Evolutionary conservation across 1,284 basidiomycete genomes (phyloP), one percentile per base, ranked within the genome.

Genomic region (Leccinum solheimii): DNA sequence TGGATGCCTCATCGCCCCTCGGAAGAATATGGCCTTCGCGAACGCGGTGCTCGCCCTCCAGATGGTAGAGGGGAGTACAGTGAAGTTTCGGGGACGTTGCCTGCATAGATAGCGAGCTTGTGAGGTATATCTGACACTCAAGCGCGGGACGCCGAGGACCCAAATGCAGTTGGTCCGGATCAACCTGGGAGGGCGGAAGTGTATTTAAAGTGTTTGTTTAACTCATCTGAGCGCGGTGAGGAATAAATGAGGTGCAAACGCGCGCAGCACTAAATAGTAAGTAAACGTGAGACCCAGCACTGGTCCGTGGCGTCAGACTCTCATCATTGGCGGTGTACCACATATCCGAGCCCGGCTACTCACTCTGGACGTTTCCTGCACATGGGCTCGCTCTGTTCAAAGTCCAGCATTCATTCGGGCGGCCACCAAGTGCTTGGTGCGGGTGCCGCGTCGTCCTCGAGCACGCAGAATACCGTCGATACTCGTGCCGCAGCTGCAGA

Each of bases 301-400:
- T 38, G 63, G 38, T 34, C 32, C 30, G 32, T 36, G 52, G 19
- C 45, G 36, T 58, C 36, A 26, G 23, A 45, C 40, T 53, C 50
- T 19, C 34, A 59, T 32, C 38, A 8, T 6, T 8, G 27, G 19
- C 19, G 27, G 50, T 30, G 60, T 51, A 27, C 26, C 32, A 21
- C 49, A 21, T 26, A 59, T 34, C 59, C 45, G 58, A 56, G 50
- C 40, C 55, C 34, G 23, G 23, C 21, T 26, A 50, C 16, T 21
- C 52, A 50, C 51, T 21, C 40, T 23, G 10, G 50, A 52, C 48
- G 43, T 50, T 48, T 49, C 66, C 63, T 61, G 55, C 63, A 51
- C 49, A 89, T 90, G 89, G 89, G 89, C 64, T 83, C 83, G 57
- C 76, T 88, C 50, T 89, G 87, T 72, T 90, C 88, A 30, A 90